These are phyloP conservation scores for Aspergillus leporis DNA, from an alignment of 495 filamentous ascomycete species.

Conservation along the genomic window DNA sequence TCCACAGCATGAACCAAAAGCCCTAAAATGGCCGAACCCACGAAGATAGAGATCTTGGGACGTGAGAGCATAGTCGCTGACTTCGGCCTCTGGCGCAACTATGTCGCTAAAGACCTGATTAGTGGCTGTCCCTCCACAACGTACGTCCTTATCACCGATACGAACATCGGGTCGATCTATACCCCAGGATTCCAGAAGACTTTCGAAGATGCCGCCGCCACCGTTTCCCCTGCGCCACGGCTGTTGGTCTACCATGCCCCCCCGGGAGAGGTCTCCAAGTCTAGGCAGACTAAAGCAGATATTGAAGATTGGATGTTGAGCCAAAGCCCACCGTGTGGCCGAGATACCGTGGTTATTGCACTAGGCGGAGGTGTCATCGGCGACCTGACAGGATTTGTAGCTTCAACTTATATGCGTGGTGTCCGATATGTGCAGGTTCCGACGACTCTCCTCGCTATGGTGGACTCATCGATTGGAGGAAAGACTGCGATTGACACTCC, in stretches of 20 bases:
- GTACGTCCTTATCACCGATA: constrained; percentile 95
- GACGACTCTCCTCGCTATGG: constrained; percentile 93
- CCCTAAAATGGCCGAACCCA: constrained; percentile 42
- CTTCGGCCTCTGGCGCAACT: constrained; percentile 84
- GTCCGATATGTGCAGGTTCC: constrained; percentile 96
- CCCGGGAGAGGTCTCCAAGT: constrained; percentile 92
- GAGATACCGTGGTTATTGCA: constrained; percentile 92
- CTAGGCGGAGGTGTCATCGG: constrained; percentile 98
- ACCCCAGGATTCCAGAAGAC: constrained; percentile 69
- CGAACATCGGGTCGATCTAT: constrained; percentile 82
- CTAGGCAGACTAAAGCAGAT: constrained; percentile 86
- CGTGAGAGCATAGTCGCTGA: constrained; percentile 86
- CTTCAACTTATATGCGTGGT: constrained; percentile 97
- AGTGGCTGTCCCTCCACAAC: constrained; percentile 77
- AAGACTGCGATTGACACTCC: constrained; percentile 98
- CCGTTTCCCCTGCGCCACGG: constrained; percentile 55
- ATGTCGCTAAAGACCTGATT: constrained; percentile 80
- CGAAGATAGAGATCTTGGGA: constrained; percentile 58
- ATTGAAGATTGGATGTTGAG: constrained; percentile 98
- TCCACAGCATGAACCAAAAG: constrained; percentile 39
- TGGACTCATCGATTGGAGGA: constrained; percentile 96
- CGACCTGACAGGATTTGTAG: constrained; percentile 95
- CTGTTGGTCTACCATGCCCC: constrained; percentile 85
- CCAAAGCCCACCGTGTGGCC: constrained; percentile 72
- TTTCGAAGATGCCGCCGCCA: constrained; percentile 60